phyloP scores from a whole-genome alignment of 2,329 filamentous ascomycete species.

The Chrysoporthe austroafricana region DNA sequence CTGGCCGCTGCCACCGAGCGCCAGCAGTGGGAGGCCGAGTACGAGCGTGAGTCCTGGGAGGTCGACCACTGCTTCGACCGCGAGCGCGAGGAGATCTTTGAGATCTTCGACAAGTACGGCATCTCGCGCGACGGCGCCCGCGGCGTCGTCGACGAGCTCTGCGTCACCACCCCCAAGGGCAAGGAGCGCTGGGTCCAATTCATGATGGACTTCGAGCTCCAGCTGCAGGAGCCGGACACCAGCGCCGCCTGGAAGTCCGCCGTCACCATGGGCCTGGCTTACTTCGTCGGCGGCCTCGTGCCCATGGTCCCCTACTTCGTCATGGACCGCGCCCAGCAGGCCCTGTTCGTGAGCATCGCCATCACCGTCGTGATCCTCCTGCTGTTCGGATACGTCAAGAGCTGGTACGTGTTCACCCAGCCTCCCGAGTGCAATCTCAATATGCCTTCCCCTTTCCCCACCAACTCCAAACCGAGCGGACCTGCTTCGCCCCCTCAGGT shows the following conservation, averaged over 20 bases:
- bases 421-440: not conserved
- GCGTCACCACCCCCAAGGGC: constrained; percentile 38
- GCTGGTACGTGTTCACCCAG: constrained; percentile 38
- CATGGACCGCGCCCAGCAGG: constrained; percentile 48
- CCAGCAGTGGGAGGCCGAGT: constrained; percentile 54
- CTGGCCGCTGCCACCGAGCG: constrained; percentile 65
- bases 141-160: constrained; percentile 55
- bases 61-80: constrained; percentile 47
- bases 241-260: constrained; percentile 59
- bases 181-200: constrained; percentile 57
- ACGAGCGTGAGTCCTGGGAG: constrained; percentile 49
- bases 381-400: constrained; percentile 69
- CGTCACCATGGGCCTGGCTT: constrained; percentile 68
- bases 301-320: constrained; percentile 73
- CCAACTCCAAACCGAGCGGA: too few species aligned
- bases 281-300: constrained; percentile 72
- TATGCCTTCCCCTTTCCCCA: not conserved
- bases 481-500: not conserved
- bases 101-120: constrained; percentile 49
- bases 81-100: constrained; percentile 53
- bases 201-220: constrained; percentile 63
- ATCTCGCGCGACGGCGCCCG: constrained; percentile 47
- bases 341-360: constrained; percentile 61
- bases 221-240: constrained; percentile 49
- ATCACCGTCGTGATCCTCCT: constrained; percentile 66